Percentiles rank a stretch among this genome's conserved stretches.
phyloP scores from a whole-genome alignment of 176 grass and related monocot species.

The Carex cristatella region DNA sequence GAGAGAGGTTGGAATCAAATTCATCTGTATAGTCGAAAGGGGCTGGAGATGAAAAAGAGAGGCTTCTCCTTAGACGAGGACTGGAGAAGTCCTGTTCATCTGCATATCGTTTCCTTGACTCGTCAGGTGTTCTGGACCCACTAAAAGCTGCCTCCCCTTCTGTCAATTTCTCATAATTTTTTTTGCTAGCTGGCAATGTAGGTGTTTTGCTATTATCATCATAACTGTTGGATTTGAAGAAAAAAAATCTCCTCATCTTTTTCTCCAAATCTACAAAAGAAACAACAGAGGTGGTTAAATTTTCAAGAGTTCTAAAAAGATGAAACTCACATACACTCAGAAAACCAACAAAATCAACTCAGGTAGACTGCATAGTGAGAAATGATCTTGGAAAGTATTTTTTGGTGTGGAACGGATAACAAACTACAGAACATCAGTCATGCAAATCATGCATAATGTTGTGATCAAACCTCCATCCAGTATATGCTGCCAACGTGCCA shows the following conservation, averaged over 20 bases:
- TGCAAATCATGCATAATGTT: background rate
- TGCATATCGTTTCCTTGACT: slow-evolving; percentile 17
- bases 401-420: background rate
- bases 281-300: background rate
- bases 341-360: background rate
- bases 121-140: slow-evolving; percentile 25
- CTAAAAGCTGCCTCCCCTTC: background rate
- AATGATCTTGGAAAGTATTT: background rate
- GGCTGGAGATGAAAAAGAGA: slow-evolving; percentile 34
- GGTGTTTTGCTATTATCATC: background rate
- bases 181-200: slow-evolving; percentile 17
- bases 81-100: slow-evolving; percentile 21
- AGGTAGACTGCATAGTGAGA: background rate
- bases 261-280: background rate
- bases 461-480: background rate
- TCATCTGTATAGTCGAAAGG: background rate
- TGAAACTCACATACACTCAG: background rate
- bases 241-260: slow-evolving; percentile 48
- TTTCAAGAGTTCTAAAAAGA: background rate
- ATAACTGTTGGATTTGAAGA: slow-evolving; percentile 28
- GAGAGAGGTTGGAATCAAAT: background rate
- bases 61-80: slow-evolving; percentile 27
- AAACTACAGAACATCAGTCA: background rate
- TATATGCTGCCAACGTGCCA: background rate
- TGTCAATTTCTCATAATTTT: slow-evolving; percentile 7